These are phyloP conservation scores for Chaetoscypha palmicola DNA, from an alignment of 2,329 filamentous ascomycete genomes.

Conservation along the genomic window DNA sequence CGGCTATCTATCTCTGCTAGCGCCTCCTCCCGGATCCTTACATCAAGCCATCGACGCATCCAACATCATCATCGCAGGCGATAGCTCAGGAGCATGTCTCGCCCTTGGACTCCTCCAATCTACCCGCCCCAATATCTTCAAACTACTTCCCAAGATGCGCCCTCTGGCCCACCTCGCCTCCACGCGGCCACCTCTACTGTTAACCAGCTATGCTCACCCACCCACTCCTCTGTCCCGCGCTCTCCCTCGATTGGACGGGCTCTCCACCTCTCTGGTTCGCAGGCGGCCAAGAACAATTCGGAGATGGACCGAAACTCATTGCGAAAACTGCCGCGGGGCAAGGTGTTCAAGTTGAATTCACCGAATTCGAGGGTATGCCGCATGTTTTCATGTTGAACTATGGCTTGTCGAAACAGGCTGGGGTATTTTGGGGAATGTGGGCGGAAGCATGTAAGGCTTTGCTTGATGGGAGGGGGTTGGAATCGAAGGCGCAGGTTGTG, in stretches of 20 bases:
- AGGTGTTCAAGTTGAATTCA: background rate
- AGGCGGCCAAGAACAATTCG: background rate
- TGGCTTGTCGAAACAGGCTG: background rate
- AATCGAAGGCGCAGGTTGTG: too few species aligned
- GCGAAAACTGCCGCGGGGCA: background rate
- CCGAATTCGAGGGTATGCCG: background rate
- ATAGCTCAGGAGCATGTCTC: slow-evolving; percentile 1
- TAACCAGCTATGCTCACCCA: background rate
- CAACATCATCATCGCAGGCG: background rate
- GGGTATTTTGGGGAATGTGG: background rate
- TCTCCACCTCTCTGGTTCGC: background rate
- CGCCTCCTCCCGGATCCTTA: background rate
- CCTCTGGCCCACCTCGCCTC: background rate
- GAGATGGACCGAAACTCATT: background rate
- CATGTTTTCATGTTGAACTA: background rate
- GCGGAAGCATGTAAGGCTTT: background rate
- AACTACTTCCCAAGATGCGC: background rate
- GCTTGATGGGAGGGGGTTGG: too few species aligned
- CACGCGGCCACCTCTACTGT: background rate
- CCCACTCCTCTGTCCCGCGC: background rate
- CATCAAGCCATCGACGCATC: background rate
- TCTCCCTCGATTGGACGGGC: background rate
- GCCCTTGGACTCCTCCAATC: background rate
- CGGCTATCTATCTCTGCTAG: background rate
- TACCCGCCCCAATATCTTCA: too few species aligned